Base-by-base conservation (phyloP, 768 basidiomycete species). In the Leccinum boreale region DNA sequence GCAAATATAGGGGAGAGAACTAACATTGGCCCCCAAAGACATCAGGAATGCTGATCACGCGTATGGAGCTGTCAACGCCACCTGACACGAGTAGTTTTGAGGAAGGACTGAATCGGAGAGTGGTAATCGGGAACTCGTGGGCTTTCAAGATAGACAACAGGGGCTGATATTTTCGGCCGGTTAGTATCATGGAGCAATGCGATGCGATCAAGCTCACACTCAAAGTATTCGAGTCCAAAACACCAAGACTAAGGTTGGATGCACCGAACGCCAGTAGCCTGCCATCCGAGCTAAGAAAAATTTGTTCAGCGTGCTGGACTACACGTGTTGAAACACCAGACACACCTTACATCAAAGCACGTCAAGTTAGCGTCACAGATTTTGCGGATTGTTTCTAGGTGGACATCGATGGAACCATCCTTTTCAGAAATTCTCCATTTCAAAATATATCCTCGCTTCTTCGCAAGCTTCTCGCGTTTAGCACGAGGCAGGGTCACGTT, bases 81-180 rank as follows among this genome's bases (percentile, higher is more conserved):
- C 90, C 95, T 5, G 92, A 92, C 19, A 95, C 82, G 4, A 99
- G 79, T 12, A 95, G 62, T n/a, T 79, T 84, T 12, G 88, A 86
- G 6, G 85, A 78, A 2, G 94, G 88, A 68, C 89, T 96, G 79
- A 99, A 99, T 58, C 83, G 83, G 55, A 99, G 74, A 4, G 90
- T 85, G 1, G 97, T 98, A 5, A 92, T 85, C 4, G 97, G 91
- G 71, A 98, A 94, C 58, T 95, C 94, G 72, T 98, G 96, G 0
- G 97, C 91, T 73, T 91, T 92, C 57, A 98, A 77, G 60, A 99
- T 97, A 19, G 86, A 86, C 29, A 92, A 74, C 12, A 93, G 70
- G 1, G 94, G 95, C 95, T 98, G n/a, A 64, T 21, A 29, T 45
- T 44, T 51, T 58, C 39, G 4, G 14, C 12, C 3, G 8, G 24